phyloP scores from a whole-genome alignment of 2,329 filamentous ascomycete species.

The Verticillium dahliae region DNA sequence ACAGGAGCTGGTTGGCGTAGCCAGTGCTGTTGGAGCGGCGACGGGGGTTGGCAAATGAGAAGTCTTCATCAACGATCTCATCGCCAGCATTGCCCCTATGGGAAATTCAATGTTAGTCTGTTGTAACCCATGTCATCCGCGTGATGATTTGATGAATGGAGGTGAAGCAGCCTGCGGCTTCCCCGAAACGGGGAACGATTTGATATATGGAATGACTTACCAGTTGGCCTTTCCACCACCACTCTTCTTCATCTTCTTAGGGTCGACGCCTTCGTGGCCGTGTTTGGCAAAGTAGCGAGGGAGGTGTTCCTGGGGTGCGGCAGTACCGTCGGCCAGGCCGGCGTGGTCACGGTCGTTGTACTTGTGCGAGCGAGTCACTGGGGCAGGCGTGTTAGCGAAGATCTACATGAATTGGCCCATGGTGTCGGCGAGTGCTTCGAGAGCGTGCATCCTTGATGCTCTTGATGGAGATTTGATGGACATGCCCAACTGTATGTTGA shows the following conservation, averaged over 20 bases:
- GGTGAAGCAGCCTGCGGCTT: neutral
- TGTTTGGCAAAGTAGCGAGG: constrained; percentile 92
- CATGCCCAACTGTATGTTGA: neutral
- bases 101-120: too few relatives aligned
- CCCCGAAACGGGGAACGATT: neutral
- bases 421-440: neutral
- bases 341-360: constrained; percentile 88
- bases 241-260: constrained; percentile 95
- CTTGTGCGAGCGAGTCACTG: constrained; percentile 98
- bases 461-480: neutral
- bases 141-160: neutral
- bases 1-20: constrained; percentile 59
- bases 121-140: too few relatives aligned
- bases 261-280: constrained; percentile 73
- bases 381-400: constrained; percentile 6
- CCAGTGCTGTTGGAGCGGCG: constrained; percentile 89
- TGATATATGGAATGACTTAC: constrained; percentile 43
- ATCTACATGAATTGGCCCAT: neutral
- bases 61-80: constrained; percentile 76
- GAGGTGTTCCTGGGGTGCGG: constrained; percentile 62
- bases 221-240: constrained; percentile 90
- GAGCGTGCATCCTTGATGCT: neutral
- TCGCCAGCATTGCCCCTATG: constrained; percentile 75
- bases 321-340: constrained; percentile 68
- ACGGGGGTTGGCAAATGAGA: constrained; percentile 77